phyloP scores from a whole-genome alignment of 805 yeast species.

The Candida schatavii region DNA sequence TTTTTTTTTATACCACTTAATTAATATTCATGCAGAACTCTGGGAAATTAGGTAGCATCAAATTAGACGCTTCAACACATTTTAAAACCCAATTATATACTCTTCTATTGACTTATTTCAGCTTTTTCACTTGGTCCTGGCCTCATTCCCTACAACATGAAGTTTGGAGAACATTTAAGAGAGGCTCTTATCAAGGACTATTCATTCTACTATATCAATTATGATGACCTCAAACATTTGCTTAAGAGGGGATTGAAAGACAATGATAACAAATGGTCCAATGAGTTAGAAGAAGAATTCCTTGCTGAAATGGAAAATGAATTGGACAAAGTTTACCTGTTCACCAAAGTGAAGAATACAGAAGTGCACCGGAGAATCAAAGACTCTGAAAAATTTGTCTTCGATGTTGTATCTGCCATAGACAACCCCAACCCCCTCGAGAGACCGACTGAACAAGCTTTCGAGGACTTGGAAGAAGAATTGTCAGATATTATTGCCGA shows the following conservation, averaged over 20 bases:
- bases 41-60: no score
- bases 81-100: no score
- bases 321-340: slow-evolving; percentile 88
- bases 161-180: slow-evolving; percentile 92
- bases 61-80: no score
- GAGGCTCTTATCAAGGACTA: slow-evolving; percentile 88
- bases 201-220: slow-evolving; percentile 84
- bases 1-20: no score
- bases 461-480: slow-evolving; percentile 43
- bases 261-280: slow-evolving; percentile 64
- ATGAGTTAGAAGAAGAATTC: slow-evolving; percentile 77
- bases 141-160: slow-evolving; percentile 50
- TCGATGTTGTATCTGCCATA: slow-evolving; percentile 55
- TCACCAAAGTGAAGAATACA: slow-evolving; percentile 82
- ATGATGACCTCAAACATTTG: slow-evolving; percentile 85
- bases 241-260: slow-evolving; percentile 65
- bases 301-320: slow-evolving; percentile 73
- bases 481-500: slow-evolving; percentile 84
- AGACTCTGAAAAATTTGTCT: slow-evolving; percentile 72
- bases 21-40: no score
- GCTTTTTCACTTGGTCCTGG: not conserved
- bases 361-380: slow-evolving; percentile 85
- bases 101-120: not conserved
- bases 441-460: slow-evolving; percentile 41
- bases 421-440: slow-evolving; percentile 25